Evolutionary conservation across 495 filamentous ascomycete genomes (phyloP).

Genomic region (Lasiosphaeriaceae sp.): DNA sequence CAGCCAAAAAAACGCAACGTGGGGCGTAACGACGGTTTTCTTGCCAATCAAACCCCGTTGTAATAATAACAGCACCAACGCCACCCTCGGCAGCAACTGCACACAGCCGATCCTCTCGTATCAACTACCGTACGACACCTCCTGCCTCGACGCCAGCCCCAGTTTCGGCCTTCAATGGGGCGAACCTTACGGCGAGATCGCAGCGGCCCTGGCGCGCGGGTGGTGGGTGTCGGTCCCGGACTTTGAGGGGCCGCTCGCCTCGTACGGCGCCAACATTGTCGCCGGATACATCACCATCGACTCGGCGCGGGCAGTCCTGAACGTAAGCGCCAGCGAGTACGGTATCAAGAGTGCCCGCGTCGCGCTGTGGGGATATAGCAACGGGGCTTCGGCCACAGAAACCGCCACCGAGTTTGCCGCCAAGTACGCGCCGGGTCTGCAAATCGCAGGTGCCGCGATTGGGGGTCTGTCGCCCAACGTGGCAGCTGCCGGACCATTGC

Average conservation of each 20-base stretch:
- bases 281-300: constrained; percentile 47
- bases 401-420: constrained; percentile 51
- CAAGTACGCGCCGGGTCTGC: constrained; percentile 53
- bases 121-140: constrained; percentile 26
- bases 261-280: constrained; percentile 32
- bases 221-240: constrained; percentile 50
- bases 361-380: constrained; percentile 54
- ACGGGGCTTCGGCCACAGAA: constrained; percentile 52
- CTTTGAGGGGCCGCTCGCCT: constrained; percentile 42
- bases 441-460: constrained; percentile 47
- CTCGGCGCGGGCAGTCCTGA: constrained; percentile 40
- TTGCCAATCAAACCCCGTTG: constrained; percentile 23
- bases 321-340: constrained; percentile 5
- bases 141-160: constrained; percentile 20
- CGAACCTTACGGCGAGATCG: constrained; percentile 19
- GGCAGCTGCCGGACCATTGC: constrained; percentile 17
- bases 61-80: not conserved
- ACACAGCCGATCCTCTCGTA: constrained; percentile 17
- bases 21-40: constrained; percentile 49
- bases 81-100: not conserved
- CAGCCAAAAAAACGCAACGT: constrained; percentile 37
- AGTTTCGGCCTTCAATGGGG: constrained; percentile 18
- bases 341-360: constrained; percentile 17
- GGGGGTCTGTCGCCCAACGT: constrained; percentile 43
- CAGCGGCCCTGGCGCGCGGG: constrained; percentile 19